Base-by-base conservation (phyloP, 2,329 filamentous ascomycete species). In the Trichoderma endophyticum region DNA sequence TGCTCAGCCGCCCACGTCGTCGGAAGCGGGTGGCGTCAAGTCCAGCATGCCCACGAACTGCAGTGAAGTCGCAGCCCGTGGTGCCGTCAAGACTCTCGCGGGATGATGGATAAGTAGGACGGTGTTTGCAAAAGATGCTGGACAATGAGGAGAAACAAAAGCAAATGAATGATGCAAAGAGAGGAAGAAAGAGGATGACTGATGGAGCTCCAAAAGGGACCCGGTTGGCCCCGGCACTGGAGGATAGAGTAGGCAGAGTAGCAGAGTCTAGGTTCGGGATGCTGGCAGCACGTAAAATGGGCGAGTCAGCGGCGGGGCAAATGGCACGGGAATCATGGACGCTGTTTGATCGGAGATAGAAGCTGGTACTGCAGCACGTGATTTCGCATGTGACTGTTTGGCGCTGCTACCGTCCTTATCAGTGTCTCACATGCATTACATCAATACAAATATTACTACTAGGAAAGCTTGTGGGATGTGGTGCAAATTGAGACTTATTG, bases 271-370 rank as follows among this genome's bases (percentile, higher is more conserved):
- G 34, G 60, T 39, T 26, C 26, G 24, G 24, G 60, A 36, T 62
- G 21, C 60, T 39, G 34, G 32, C 34, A 24, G 32, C 32, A 59
- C 32, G 28, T 26, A 21, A 43, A 73, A 75, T 77, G 73, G 65
- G 56, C 74, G 79, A 81, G 79, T 81, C 79, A 80, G 77, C 76
- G 74, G 79, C 78, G 80, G 80, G 80, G 80, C 80, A 79, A 79
- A 78, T 28, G 24, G 67, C 67, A 77, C 80, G 75, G 76, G 75
- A 78, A 73, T 75, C 75, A 73, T 34, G 32, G 24, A 34, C n/a
- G 36, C 51, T 54, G 26, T 24, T 43, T 54, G 62, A 26, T 26
- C 34, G n/a, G 34, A 39, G 26, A 39, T 8, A 39, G 36, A 39
- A 57, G 56, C 43, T 39, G 32, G 39, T 6, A 12, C 24, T 32